Conservation (phyloP, 768 basidiomycete species). For the Lactarius vividus region DNA sequence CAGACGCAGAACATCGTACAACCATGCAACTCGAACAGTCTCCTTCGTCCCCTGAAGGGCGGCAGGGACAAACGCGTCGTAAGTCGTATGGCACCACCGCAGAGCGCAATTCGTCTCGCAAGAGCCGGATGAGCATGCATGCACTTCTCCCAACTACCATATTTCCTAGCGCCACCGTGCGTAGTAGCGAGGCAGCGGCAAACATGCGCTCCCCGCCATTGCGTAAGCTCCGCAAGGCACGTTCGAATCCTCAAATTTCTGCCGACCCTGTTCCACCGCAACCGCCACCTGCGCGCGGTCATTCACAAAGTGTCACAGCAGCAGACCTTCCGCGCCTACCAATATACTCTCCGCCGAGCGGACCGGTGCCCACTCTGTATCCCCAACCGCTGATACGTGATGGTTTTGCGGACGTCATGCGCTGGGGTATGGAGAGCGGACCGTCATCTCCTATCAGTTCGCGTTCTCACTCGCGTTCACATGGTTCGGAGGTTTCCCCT, state of each 20-base stretch:
- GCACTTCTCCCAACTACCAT: constrained; percentile 49
- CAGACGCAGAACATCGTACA: constrained; percentile 47
- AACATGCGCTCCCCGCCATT: constrained; percentile 37
- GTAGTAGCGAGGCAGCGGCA: constrained; percentile 6
- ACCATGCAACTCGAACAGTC: constrained; percentile 24
- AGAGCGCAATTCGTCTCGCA: constrained; percentile 35
- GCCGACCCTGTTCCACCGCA: constrained; percentile 28
- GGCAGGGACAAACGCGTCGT: constrained; percentile 7
- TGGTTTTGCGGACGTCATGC: constrained; percentile 65
- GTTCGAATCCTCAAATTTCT: constrained; percentile 65
- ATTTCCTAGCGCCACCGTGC: constrained; percentile 41
- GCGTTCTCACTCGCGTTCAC: constrained; percentile 29
- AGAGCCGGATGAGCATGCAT: constrained; percentile 70
- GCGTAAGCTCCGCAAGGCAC: constrained; percentile 67
- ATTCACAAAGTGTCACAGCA: constrained; percentile 77
- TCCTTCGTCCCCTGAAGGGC: constrained; percentile 16
- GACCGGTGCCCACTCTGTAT: constrained; percentile 18
- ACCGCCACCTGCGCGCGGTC: constrained; percentile 51
- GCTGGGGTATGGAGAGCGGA: constrained; percentile 43
- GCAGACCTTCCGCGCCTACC: constrained; percentile 54
- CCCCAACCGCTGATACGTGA: constrained; percentile 42
- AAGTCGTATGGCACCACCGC: constrained; percentile 18
- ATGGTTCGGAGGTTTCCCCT: constrained; percentile 12
- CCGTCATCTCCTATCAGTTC: constrained; percentile 41
- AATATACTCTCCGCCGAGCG: constrained; percentile 6